Conservation (phyloP, 2,329 filamentous ascomycete genomes). For the Phialophora chinensis region DNA sequence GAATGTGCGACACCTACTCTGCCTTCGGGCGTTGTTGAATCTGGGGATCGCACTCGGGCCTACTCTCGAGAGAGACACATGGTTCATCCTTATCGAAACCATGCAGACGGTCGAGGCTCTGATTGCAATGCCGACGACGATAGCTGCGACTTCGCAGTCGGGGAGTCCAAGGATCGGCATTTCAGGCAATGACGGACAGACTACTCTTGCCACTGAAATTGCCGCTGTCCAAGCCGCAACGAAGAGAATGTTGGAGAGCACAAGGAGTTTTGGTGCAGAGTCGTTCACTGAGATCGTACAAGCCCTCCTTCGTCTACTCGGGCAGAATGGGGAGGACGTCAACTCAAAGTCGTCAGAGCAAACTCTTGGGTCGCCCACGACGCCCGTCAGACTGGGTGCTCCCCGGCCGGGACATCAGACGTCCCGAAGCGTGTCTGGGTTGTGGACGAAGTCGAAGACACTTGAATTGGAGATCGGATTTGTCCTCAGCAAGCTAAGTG, state of each 20-base stretch:
- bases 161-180: slow-evolving; percentile 31
- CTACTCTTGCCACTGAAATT: slow-evolving; percentile 79
- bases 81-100: slow-evolving; percentile 90
- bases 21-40: slow-evolving; percentile 88
- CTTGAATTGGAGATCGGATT: slow-evolving; percentile 54
- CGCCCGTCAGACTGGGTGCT: slow-evolving; percentile 37
- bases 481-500: slow-evolving; percentile 74
- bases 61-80: slow-evolving; percentile 76
- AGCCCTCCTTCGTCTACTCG: slow-evolving; percentile 34
- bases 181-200: slow-evolving; percentile 46
- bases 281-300: slow-evolving; percentile 72
- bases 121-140: slow-evolving; percentile 60
- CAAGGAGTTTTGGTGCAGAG: slow-evolving; percentile 83
- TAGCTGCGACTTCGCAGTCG: slow-evolving; percentile 41
- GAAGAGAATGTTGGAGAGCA: slow-evolving; percentile 86
- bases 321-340: slow-evolving; percentile 51
- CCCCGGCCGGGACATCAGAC: slow-evolving; percentile 46
- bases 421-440: slow-evolving; percentile 50
- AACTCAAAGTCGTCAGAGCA: slow-evolving; percentile 32
- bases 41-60: slow-evolving; percentile 92
- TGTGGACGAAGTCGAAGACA: slow-evolving; percentile 49
- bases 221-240: slow-evolving; percentile 88
- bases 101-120: slow-evolving; percentile 92
- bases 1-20: slow-evolving; percentile 88
- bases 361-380: slow-evolving; percentile 50